Evolutionary conservation across 1,139 yeast species (phyloP), one percentile per base, ranked within the genome.

Genomic region (Diutina sp.): DNA sequence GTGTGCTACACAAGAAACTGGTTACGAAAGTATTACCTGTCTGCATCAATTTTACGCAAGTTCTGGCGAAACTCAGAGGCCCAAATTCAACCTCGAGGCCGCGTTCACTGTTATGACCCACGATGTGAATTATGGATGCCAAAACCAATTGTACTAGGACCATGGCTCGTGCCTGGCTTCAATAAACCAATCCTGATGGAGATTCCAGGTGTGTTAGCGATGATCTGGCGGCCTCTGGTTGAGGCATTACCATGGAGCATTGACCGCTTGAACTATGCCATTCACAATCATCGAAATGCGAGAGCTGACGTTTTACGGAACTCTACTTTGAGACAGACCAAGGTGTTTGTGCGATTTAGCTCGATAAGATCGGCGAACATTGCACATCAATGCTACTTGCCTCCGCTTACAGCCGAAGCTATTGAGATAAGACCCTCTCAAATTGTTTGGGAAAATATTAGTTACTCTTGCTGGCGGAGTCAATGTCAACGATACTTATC

Each of bases 341-440:
- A 80, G 56, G 78, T 77, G 0, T 82, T 86, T 57, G 67, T 86
- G 21, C 76, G 77, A 57, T 85, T 86, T 63, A 68, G 72, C 11
- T 70, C 74, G 4, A 76, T 76, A 38, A 61, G 68, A 6, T 77
- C 79, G 2, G 82, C 87, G 0, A 75, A 78, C 56, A 70, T 82
- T 4, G 80, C 85, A 1, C 78, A 76, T 57, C 87, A 85, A 62
- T 69, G 84, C 11, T 66, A 72, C 51, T 63, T 67, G 6, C 74
- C 78, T 79, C 1, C 67, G 65, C 41, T 67, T 80, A 63, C 76
- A 73, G 59, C 69, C 69, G 44, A 72, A 76, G 0, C 60, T 77
- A 67, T 77, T n/a, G 83, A 79, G 25, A 72, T 82, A 1, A 76
- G 82, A 60, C 85, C 87, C 1, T 64, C 72, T 11, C 89, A 84